phyloP scores from a whole-genome alignment of 768 basidiomycete genomes.

The Mycena latifolia region DNA sequence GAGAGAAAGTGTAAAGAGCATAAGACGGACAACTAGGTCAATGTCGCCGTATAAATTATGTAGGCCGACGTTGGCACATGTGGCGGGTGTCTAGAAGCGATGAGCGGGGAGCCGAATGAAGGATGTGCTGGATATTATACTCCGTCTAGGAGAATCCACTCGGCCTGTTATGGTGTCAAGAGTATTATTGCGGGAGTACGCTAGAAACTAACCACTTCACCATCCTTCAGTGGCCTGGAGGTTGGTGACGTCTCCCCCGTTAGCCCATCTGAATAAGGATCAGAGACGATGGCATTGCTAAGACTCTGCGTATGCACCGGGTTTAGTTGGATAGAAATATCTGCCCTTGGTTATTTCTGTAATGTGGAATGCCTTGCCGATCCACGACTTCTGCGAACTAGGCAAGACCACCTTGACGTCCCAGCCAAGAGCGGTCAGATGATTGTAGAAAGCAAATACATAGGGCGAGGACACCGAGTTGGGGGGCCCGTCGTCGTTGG shows the following conservation, averaged over 20 bases:
- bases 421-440: conserved; percentile 59
- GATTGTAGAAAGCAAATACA: conserved; percentile 75
- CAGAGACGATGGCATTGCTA: conserved; percentile 8
- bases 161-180: conserved; percentile 54
- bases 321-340: conserved; percentile 82
- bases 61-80: conserved; percentile 91
- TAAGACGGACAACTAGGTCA: conserved; percentile 81
- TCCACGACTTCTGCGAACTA: conserved; percentile 89
- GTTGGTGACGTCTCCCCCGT: conserved; percentile 73
- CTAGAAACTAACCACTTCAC: conserved; percentile 68
- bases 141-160: conserved; percentile 94
- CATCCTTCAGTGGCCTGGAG: conserved; percentile 77
- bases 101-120: conserved; percentile 21
- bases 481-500: conserved; percentile 93
- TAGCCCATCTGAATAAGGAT: conserved; percentile 57
- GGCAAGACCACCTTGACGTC: conserved; percentile 74
- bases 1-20: conserved; percentile 20
- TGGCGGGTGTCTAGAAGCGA: conserved; percentile 81
- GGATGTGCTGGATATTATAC: conserved; percentile 52
- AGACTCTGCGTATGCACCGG: conserved; percentile 49
- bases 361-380: conserved; percentile 88
- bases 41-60: conserved; percentile 91
- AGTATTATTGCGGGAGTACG: neutral
- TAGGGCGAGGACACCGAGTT: conserved; percentile 72
- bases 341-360: conserved; percentile 75